Evolutionary conservation across 148 eudicot genomes (phyloP).

Genomic region (Euryodendron excelsum): DNA sequence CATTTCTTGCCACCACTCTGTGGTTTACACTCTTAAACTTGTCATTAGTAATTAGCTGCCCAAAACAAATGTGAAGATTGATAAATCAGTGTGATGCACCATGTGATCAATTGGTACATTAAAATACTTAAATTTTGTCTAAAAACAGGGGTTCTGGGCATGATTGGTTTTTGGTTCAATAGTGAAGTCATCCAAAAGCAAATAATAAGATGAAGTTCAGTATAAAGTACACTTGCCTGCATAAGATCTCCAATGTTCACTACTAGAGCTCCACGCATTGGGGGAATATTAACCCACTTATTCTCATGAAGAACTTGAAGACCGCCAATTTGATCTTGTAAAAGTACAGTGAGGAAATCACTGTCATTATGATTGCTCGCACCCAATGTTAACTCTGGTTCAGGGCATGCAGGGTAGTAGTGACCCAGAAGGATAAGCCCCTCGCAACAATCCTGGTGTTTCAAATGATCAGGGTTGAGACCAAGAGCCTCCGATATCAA

Average conservation of each 20-base stretch:
- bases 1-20: slow-evolving; percentile 8
- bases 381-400: slow-evolving; percentile 17
- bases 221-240: background rate
- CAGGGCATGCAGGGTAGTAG: slow-evolving; percentile 35
- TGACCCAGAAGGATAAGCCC: slow-evolving; percentile 25
- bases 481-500: slow-evolving; percentile 37
- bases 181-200: no score
- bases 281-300: slow-evolving; percentile 33
- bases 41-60: slow-evolving; percentile 19
- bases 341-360: slow-evolving; percentile 13
- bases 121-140: no score
- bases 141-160: no score
- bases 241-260: slow-evolving; percentile 36
- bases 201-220: no score
- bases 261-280: slow-evolving; percentile 29
- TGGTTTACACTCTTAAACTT: slow-evolving; percentile 17
- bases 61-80: background rate
- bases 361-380: slow-evolving; percentile 9
- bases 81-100: no score
- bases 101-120: no score
- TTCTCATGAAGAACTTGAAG: slow-evolving; percentile 18
- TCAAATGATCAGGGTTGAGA: slow-evolving; percentile 22
- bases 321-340: slow-evolving; percentile 23
- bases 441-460: slow-evolving; percentile 32
- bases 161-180: no score